Base-by-base conservation (phyloP, 75 land plant species). In the Pinus albicaulis region DNA sequence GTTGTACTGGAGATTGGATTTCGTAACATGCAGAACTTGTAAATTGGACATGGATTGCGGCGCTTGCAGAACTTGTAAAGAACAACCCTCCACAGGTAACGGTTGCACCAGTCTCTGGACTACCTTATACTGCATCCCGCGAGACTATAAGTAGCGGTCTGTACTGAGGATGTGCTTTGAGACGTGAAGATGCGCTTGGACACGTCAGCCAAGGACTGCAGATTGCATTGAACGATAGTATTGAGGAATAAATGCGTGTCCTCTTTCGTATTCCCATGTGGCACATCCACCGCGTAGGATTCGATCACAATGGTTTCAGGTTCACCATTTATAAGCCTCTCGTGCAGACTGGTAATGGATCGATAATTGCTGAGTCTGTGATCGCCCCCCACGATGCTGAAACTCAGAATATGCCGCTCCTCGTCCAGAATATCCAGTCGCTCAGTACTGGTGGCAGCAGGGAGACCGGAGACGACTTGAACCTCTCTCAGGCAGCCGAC, bases 281-380 rank as follows among this genome's bases (percentile, higher is more conserved):
- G 94, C 78, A 93, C 85, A 48, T 93, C 96, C 28, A 92, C 96
- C 19, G 86, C 92, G 77, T 93, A 93, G 23, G 96, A 93, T 63
- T 93, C 96, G 75, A 93, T 56, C 41, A 92, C 96, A 0, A 89
- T 77, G 34, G 86, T 85, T 2, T 81, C 25, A 14, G 15, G 75
- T 81, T 41, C 60, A 76, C 19, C 8, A 28, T 62, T 23, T 17
- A 76, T 57, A 44, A 59, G 13, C 53, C 73, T 23, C 56, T 79
- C 83, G 62, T 85, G 84, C 41, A 94, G 83, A 28, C 89, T 80
- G n/a, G 95, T 94, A 34, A 94, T 89, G 73, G 95, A 92, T 41
- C 76, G n/a, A 89, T 94, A 94, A 68, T 92, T 92, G 78, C 79
- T 44, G 48, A 94, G 83, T 62, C 95, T 73, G 78, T 94, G 92